A percentile compares a stretch with the other conserved stretches of the same genome.
phyloP scores from a whole-genome alignment of 75 land plant genomes.

The Isoetes taiwanensis region DNA sequence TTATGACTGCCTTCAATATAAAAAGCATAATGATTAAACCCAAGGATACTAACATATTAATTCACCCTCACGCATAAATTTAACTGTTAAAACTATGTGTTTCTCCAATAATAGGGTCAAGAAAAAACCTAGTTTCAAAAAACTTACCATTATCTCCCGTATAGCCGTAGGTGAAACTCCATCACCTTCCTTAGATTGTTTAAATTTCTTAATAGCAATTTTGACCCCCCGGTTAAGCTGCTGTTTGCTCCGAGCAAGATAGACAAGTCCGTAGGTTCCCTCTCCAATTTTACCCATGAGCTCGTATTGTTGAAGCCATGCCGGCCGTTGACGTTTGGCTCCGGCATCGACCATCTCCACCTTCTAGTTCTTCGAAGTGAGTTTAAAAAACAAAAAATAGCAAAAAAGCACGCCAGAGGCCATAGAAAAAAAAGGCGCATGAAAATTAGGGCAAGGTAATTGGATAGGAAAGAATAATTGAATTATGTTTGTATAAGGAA shows the following conservation, averaged over 20 bases:
- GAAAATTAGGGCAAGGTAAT: too few species aligned
- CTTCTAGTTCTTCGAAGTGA: constrained; percentile 5
- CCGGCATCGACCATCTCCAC: constrained; percentile 13
- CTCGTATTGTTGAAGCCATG: constrained; percentile 96
- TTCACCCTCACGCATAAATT: too few species aligned
- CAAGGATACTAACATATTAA: too few species aligned
- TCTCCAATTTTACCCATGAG: constrained; percentile 92
- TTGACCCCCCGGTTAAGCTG: constrained; percentile 37
- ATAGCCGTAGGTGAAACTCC: constrained; percentile 98
- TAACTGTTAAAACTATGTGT: too few species aligned
- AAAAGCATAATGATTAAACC: too few species aligned
- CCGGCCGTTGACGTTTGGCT: constrained; percentile 36
- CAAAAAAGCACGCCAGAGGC: too few species aligned
- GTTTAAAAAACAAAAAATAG: too few species aligned
- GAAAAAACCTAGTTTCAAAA: background rate
- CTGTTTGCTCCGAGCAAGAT: constrained; percentile 69
- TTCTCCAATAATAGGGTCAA: too few species aligned
- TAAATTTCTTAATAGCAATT: constrained; percentile 95
- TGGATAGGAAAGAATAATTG: too few species aligned
- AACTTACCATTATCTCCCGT: constrained; percentile 77
- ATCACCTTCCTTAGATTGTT: constrained; percentile 96
- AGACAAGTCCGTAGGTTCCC: constrained; percentile 92
- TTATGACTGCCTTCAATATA: too few species aligned
- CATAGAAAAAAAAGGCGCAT: too few species aligned
- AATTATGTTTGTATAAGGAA: too few species aligned